Percentiles rank a stretch among this genome's conserved stretches.
Conservation (phyloP, 176 grass and related monocot genomes). For the Zea luxurians region DNA sequence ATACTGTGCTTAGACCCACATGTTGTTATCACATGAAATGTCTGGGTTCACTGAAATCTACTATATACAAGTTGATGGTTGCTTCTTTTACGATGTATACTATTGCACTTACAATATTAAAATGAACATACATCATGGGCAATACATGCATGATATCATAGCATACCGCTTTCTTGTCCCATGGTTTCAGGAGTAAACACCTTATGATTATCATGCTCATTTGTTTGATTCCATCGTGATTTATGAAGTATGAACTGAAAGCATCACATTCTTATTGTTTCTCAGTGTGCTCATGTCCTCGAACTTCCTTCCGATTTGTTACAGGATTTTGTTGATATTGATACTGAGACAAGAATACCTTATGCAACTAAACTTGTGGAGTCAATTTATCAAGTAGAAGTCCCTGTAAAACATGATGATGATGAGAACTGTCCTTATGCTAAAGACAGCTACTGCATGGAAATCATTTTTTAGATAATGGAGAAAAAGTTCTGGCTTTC, state of each 20-base stretch:
- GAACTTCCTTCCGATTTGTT: constrained; percentile 34
- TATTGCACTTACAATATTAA: neutral
- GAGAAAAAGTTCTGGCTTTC: too few species aligned
- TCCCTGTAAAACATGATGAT: constrained; percentile 40
- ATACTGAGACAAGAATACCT: constrained; percentile 52
- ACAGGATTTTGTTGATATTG: constrained; percentile 69
- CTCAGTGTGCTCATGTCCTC: constrained; percentile 14
- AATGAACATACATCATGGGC: neutral
- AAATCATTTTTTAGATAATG: neutral
- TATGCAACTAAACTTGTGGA: constrained; percentile 60
- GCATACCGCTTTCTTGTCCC: neutral
- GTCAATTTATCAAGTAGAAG: constrained; percentile 64
- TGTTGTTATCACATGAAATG: neutral
- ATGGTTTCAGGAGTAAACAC: neutral
- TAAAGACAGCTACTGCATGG: constrained; percentile 35
- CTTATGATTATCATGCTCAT: neutral
- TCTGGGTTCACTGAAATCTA: neutral
- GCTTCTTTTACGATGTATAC: neutral
- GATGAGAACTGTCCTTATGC: constrained; percentile 34
- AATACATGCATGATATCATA: constrained; percentile 17
- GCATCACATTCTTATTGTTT: constrained; percentile 10
- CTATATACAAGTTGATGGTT: neutral
- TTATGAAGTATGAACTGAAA: constrained; percentile 35
- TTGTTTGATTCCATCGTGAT: constrained; percentile 24
- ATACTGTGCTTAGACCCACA: constrained; percentile 19